Percentiles rank a stretch among this genome's conserved stretches.
These are phyloP conservation scores for Chlamydomonas sp. DNA, from an alignment of 139 green algal genomes.

Conservation along the genomic window DNA sequence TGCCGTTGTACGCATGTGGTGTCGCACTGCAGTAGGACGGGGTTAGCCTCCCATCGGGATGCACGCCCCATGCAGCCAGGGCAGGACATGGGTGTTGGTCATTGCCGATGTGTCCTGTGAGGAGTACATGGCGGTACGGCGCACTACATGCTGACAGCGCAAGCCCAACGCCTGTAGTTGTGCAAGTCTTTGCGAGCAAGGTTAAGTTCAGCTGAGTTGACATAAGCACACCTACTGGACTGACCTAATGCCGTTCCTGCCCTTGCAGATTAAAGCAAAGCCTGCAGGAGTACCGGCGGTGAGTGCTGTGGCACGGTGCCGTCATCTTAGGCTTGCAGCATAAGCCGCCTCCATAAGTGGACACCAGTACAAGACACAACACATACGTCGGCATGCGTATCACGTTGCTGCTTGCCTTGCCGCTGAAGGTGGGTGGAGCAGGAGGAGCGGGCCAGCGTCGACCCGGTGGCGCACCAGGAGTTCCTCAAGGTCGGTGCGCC, in stretches of 20 bases:
- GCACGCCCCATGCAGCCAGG: too few species aligned
- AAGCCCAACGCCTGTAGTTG: too few species aligned
- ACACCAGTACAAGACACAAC: background rate
- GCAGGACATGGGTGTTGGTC: too few species aligned
- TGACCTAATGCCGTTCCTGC: background rate
- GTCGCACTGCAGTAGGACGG: too few species aligned
- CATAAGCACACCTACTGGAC: background rate
- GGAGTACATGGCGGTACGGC: too few species aligned
- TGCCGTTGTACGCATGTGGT: too few species aligned
- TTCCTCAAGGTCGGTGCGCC: slow-evolving; percentile 19
- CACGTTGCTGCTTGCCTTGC: too few species aligned
- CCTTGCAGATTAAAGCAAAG: slow-evolving; percentile 44
- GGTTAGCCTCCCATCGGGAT: too few species aligned
- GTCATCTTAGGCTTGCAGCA: background rate
- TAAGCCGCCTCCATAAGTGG: background rate
- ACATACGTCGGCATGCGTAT: background rate
- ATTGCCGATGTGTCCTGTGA: too few species aligned
- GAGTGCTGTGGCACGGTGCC: background rate
- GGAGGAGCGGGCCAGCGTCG: slow-evolving; percentile 32
- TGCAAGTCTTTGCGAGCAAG: background rate
- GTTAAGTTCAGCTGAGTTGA: background rate
- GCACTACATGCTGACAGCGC: too few species aligned
- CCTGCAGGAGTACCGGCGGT: slow-evolving; percentile 39
- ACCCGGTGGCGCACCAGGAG: slow-evolving; percentile 46
- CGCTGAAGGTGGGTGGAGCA: slow-evolving; percentile 32